Evolutionary conservation across 2,329 filamentous ascomycete genomes (phyloP).

Genomic region (Fusarium odoratissimum): DNA sequence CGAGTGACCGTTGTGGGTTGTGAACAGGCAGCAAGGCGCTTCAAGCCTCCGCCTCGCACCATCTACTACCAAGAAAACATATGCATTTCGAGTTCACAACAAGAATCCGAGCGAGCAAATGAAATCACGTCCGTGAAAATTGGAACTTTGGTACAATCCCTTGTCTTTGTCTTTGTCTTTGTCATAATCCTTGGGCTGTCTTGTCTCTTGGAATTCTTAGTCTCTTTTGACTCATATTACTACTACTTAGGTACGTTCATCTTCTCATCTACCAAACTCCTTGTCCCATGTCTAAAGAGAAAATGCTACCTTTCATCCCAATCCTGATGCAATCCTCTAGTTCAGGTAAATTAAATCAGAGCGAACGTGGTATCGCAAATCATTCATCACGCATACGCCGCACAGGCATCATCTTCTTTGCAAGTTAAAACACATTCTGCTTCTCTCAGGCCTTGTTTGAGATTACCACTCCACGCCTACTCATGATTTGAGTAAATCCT

Average conservation of each 20-base stretch:
- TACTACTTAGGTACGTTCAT: neutral
- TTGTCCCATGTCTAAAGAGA: slow-evolving; percentile 27
- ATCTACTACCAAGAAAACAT: neutral
- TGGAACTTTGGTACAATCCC: slow-evolving; percentile 24
- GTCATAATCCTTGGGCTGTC: neutral
- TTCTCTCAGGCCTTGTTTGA: slow-evolving; percentile 1
- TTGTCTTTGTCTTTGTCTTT: neutral
- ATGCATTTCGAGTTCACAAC: neutral
- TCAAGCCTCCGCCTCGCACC: slow-evolving; percentile 29
- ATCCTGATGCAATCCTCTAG: slow-evolving; percentile 33
- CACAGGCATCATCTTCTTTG: slow-evolving; percentile 17
- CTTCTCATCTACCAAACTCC: slow-evolving; percentile 37
- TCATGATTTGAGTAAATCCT: neutral
- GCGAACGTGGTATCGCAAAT: slow-evolving; percentile 42
- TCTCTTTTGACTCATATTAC: slow-evolving; percentile 14
- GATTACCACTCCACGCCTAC: slow-evolving; percentile 10
- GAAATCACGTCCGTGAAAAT: slow-evolving; percentile 10
- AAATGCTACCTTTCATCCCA: slow-evolving; percentile 35
- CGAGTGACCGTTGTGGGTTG: slow-evolving; percentile 15
- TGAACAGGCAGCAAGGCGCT: slow-evolving; percentile 39
- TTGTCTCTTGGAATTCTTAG: neutral
- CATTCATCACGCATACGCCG: slow-evolving; percentile 35
- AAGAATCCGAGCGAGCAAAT: neutral
- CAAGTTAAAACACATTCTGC: slow-evolving; percentile 28
- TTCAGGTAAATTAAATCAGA: slow-evolving; percentile 32